Base-by-base conservation (phyloP, 1,139 yeast genomes). In the Blastobotrys illinoisensis region DNA sequence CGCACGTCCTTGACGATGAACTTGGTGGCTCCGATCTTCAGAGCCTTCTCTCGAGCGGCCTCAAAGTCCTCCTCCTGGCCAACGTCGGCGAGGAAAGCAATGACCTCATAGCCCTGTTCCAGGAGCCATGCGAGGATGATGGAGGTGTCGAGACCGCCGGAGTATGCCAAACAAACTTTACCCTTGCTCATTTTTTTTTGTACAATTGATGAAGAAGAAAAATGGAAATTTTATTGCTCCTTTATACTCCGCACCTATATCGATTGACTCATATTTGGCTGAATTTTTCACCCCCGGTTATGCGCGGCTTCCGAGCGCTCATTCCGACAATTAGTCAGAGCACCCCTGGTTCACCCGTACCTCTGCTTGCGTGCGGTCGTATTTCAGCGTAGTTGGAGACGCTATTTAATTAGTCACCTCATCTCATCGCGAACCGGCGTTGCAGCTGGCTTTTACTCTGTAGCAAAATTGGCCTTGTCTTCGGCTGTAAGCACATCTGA, bases 51-150 rank as follows among this genome's bases (percentile, higher is more conserved):
- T 73, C 89, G 89, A 60, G 99, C 99, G 59, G 93, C 99, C 61
- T 85, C 97, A 67, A 93, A 93, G 75, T 93, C 99, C 79, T 93
- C 99, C 79, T 93, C 99, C 79, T 91, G 98, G 66, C 98, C 99
- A 68, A 91, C 90, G 75, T 93, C 86, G 70, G 98, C 98, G 82
- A 93, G 82, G 79, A 93, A 93, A 54, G 98, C 97, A 70, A 93
- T 85, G 57, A 93, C 99, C 76, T 93, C 99, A 74, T 91, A 93
- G 62, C 97, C 99, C 78, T 93, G 83, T 74, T 93, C 99, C 65
- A 93, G 81, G 73, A 93, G 83, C 99, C 99, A 93, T 54, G 98
- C 99, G 64, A 93, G 83, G 68, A 93, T 93, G 59, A 95, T 89
- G 45, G 97, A 90, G 79, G 99, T 93, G 72, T 93, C 99, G 69